A percentile compares a stretch with the other conserved stretches of the same genome.
phyloP scores from a whole-genome alignment of 352 stramenopile species.

The Phytophthora cactorum region DNA sequence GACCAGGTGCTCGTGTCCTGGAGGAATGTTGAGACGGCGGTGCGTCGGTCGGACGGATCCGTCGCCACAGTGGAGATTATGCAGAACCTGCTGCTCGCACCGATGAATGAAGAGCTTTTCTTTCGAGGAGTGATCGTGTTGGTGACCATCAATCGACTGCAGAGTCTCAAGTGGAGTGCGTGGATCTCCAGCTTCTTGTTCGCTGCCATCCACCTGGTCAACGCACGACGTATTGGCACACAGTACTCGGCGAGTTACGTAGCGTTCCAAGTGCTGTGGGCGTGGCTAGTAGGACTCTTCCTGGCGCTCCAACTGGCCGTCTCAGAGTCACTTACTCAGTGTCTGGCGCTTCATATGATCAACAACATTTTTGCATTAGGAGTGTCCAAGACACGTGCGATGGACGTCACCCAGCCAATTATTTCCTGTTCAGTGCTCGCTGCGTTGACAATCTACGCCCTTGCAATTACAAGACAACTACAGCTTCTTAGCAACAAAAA shows the following conservation, averaged over 20 bases:
- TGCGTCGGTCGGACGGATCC: constrained; percentile 19
- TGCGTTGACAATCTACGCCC: constrained; percentile 15
- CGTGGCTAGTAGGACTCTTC: constrained; percentile 51
- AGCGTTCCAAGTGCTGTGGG: constrained; percentile 50
- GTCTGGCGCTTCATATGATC: constrained; percentile 55
- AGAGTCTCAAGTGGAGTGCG: constrained; percentile 26
- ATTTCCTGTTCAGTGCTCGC: constrained; percentile 8
- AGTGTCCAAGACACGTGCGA: constrained; percentile 19
- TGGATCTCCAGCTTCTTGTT: constrained; percentile 52
- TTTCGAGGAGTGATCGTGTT: constrained; percentile 64
- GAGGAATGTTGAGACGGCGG: constrained; percentile 22
- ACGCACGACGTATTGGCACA: constrained; percentile 29
- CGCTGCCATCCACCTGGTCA: constrained; percentile 55
- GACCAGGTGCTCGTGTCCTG: constrained; percentile 29
- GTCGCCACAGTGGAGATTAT: constrained; percentile 22
- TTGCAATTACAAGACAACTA: constrained; percentile 32
- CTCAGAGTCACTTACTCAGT: constrained; percentile 57
- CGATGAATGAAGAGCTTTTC: constrained; percentile 67
- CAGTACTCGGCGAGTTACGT: constrained; percentile 42
- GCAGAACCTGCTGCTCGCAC: constrained; percentile 45
- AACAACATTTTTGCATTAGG: constrained; percentile 66
- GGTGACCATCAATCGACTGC: constrained; percentile 52
- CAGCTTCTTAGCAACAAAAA: constrained; percentile 10
- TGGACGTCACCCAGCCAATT: constrained; percentile 22
- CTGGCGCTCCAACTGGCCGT: constrained; percentile 43